Evolutionary conservation across 2,329 filamentous ascomycete species (phyloP).

Genomic region (Orbilia oligospora): DNA sequence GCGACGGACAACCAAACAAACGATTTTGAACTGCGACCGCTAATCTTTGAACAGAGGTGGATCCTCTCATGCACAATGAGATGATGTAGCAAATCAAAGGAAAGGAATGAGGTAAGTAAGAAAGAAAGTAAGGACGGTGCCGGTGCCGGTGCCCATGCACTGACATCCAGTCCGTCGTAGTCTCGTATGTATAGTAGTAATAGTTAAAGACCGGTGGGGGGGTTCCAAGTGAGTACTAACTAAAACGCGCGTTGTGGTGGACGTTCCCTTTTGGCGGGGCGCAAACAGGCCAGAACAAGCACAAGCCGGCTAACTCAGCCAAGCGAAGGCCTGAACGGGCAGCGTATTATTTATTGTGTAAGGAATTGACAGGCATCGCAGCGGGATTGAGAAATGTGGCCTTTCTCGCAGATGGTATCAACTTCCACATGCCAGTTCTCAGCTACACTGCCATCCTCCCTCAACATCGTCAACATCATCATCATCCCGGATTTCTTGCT

Average conservation of each 20-base stretch:
- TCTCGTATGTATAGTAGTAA: no score
- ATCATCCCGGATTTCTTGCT: background rate
- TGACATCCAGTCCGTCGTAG: no score
- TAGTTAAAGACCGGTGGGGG: no score
- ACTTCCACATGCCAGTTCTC: conserved; percentile 23
- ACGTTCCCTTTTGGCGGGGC: conserved; percentile 35
- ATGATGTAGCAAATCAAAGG: no score
- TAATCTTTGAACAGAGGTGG: no score
- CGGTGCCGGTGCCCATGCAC: no score
- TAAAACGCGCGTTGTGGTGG: conserved; percentile 18
- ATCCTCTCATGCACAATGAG: no score
- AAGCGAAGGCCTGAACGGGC: background rate
- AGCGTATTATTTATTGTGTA: background rate
- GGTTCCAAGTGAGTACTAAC: no score
- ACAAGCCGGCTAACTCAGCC: background rate
- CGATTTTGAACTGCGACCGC: no score
- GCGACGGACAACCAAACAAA: background rate
- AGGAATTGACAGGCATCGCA: conserved; percentile 10
- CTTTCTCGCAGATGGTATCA: conserved; percentile 23
- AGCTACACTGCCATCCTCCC: conserved; percentile 12
- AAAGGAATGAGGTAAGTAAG: no score
- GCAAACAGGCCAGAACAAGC: conserved; percentile 4
- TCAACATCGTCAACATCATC: conserved; percentile 21
- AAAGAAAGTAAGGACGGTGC: no score
- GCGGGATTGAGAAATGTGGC: conserved; percentile 34